Evolutionary conservation across 1,284 basidiomycete species (phyloP).

Genomic region (Cystobasidiaceae sp.): DNA sequence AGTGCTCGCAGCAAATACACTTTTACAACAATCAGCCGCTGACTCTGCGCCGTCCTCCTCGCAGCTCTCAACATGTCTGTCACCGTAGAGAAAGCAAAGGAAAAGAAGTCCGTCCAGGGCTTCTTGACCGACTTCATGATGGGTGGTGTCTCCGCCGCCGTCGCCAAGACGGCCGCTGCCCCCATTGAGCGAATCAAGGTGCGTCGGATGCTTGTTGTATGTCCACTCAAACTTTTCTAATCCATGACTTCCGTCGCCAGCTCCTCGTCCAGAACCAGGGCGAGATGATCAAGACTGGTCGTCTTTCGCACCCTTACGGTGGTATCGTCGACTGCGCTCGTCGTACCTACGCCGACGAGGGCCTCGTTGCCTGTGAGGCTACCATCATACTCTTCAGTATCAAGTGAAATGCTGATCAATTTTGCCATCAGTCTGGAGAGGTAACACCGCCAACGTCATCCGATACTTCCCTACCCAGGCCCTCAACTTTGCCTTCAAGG

Average conservation of each 20-base stretch:
- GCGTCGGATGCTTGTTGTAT: slow-evolving; percentile 7
- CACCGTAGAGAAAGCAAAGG: too few relatives aligned
- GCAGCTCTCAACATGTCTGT: slow-evolving; percentile 22
- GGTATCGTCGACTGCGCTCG: slow-evolving; percentile 81
- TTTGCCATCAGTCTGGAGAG: slow-evolving; percentile 65
- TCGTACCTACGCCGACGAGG: slow-evolving; percentile 86
- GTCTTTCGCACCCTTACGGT: slow-evolving; percentile 62
- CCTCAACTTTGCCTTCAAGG: slow-evolving; percentile 75
- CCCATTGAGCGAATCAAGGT: slow-evolving; percentile 96
- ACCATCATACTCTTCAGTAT: not conserved
- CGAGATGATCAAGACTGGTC: slow-evolving; percentile 47
- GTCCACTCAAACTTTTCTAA: not conserved
- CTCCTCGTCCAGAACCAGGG: slow-evolving; percentile 93
- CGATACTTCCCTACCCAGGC: slow-evolving; percentile 97
- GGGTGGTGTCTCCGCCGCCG: slow-evolving; percentile 54
- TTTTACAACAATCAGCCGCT: not conserved
- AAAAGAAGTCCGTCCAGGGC: slow-evolving; percentile 29
- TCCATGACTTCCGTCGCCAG: slow-evolving; percentile 45
- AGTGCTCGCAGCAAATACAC: not conserved
- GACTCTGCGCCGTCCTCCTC: not conserved
- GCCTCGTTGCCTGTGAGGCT: slow-evolving; percentile 62
- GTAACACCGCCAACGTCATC: slow-evolving; percentile 96
- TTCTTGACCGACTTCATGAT: slow-evolving; percentile 34
- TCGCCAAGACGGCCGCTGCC: slow-evolving; percentile 94
- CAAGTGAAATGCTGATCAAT: not conserved